Conservation (phyloP, 106 monocot species). For the Agapanthus africanus region DNA sequence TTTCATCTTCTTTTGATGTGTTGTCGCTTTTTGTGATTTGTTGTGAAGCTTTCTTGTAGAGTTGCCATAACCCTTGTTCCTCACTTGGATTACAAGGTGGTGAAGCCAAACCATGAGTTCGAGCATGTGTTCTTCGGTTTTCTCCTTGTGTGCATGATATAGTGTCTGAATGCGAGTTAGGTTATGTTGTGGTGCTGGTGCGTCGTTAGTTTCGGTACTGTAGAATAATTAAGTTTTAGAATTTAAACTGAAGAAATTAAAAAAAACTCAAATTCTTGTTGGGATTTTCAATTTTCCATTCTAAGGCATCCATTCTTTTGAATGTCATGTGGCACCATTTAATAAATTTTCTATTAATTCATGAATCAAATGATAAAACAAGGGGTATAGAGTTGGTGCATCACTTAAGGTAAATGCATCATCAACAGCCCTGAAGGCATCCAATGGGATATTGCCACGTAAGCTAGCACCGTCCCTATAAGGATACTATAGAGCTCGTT, state of each 20-base stretch:
- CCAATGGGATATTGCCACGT: no score
- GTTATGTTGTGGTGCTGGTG: conserved; percentile 1
- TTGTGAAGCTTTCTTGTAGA: conserved; percentile 8
- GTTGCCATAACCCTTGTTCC: conserved; percentile 31
- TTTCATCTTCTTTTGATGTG: not conserved
- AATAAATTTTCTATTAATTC: no score
- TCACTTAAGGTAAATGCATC: no score
- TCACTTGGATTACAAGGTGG: conserved; percentile 39
- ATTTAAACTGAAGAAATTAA: not conserved
- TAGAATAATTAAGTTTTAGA: conserved; percentile 1
- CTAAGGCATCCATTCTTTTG: no score
- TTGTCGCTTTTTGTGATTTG: not conserved
- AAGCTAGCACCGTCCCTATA: no score
- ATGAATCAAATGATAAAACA: no score
- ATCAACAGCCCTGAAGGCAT: no score
- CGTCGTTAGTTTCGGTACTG: conserved; percentile 34
- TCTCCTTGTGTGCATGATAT: conserved; percentile 45
- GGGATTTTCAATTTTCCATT: no score
- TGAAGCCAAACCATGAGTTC: conserved; percentile 48
- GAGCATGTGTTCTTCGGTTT: conserved; percentile 47
- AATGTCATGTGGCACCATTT: no score
- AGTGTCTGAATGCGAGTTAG: conserved; percentile 45
- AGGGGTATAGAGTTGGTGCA: no score
- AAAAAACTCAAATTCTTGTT: no score
- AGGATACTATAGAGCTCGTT: no score